Conservation (phyloP, 768 basidiomycete species). For the Termitomyces sp. region DNA sequence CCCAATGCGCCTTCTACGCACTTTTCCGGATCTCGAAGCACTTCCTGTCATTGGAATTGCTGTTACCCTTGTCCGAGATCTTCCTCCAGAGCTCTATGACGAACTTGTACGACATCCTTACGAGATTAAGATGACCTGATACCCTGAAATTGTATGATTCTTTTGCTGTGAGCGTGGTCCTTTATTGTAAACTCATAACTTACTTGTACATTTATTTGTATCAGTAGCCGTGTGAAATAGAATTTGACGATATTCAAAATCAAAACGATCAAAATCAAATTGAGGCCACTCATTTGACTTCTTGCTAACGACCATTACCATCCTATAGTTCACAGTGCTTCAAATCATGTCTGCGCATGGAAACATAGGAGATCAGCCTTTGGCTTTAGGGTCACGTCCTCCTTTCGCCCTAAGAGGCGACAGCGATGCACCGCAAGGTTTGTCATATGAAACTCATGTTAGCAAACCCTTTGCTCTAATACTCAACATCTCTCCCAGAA, state of each 20-base stretch:
- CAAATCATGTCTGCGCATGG: not conserved
- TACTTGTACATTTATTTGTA: not conserved
- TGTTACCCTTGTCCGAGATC: slow-evolving; percentile 88
- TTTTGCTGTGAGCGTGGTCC: not conserved
- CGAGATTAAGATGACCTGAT: slow-evolving; percentile 35
- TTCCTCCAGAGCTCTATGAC: slow-evolving; percentile 83
- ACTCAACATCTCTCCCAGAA: not conserved
- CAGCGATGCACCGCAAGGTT: not conserved
- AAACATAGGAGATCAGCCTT: not conserved
- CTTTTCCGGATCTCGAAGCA: slow-evolving; percentile 90
- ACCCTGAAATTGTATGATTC: not conserved
- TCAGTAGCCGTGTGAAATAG: slow-evolving; percentile 9
- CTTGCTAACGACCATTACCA: not conserved
- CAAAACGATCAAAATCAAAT: slow-evolving; percentile 8
- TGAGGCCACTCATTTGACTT: not conserved
- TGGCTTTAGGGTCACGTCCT: not conserved
- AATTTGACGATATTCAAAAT: slow-evolving; percentile 17
- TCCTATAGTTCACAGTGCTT: not conserved
- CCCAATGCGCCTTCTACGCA: slow-evolving; percentile 92
- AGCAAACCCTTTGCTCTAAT: not conserved
- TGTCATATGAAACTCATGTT: not conserved
- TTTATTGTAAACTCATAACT: slow-evolving; percentile 1
- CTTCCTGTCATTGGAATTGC: slow-evolving; percentile 87
- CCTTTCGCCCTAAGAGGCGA: not conserved
- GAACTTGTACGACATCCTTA: slow-evolving; percentile 89